phyloP scores from a whole-genome alignment of 768 basidiomycete species.

The Rubroboletus pulcherrimus region DNA sequence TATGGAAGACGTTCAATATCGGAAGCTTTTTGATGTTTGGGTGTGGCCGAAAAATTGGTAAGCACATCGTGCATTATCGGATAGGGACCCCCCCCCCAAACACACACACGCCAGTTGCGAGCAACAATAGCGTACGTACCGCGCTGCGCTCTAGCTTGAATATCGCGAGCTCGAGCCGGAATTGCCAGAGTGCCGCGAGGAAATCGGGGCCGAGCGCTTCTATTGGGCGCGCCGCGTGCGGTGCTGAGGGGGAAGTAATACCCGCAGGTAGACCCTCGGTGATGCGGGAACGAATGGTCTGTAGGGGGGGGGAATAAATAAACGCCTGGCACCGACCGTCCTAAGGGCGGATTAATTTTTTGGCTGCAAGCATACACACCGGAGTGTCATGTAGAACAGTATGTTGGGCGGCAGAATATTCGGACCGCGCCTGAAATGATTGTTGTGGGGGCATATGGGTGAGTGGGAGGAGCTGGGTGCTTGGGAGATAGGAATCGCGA shows the following conservation, averaged over 20 bases:
- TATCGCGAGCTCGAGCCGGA: conserved; percentile 18
- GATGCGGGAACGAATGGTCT: not conserved
- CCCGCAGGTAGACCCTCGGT: not conserved
- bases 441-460: conserved; percentile 5
- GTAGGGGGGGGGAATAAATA: not conserved
- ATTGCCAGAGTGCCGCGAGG: conserved; percentile 16
- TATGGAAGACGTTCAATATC: conserved; percentile 18
- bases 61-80: not conserved
- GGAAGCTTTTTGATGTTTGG: conserved; percentile 11
- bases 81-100: not conserved
- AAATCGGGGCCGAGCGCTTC: conserved; percentile 5
- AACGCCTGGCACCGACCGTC: not conserved
- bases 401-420: not conserved
- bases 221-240: not conserved
- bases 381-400: not conserved
- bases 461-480: not conserved
- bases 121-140: conserved; percentile 9
- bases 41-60: not conserved
- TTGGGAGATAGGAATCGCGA: not conserved
- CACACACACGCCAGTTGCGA: not conserved
- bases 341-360: not conserved
- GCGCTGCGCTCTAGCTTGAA: conserved; percentile 21
- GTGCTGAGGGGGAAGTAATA: not conserved
- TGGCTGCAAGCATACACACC: conserved; percentile 1
- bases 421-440: not conserved